Base-by-base conservation (phyloP, 2,329 filamentous ascomycete species). In the Cladorrhinum sp. region DNA sequence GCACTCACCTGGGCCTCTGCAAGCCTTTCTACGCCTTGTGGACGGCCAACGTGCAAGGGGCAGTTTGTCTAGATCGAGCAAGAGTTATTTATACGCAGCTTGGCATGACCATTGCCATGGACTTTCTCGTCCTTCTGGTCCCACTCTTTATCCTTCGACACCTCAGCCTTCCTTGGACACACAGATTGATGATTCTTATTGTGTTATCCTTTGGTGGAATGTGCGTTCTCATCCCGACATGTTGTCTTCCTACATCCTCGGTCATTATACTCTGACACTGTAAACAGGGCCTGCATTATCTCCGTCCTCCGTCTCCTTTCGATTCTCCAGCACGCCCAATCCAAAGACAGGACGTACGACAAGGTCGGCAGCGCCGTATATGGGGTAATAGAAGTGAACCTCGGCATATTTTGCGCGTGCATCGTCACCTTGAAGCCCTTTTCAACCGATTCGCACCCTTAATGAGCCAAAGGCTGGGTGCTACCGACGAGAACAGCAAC, bases 261-360 rank as follows among this genome's bases (percentile, higher is more conserved):
- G n/a, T n/a, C n/a, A n/a, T n/a, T n/a, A n/a, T n/a, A n/a, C n/a
- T n/a, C n/a, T n/a, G n/a, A n/a, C n/a, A n/a, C n/a, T n/a, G n/a
- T n/a, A n/a, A n/a, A n/a, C 36, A 58, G 56, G 26, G 56, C 56
- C 8, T 58, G 56, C 39, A 58, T 58, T 18, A 51, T 58, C 26
- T 58, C 56, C 18, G 42, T 36, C 16, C 18, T 58, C 18, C 46
- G 56, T 24, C 56, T 58, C 8, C 42, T 33, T 12, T 36, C 56
- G 8, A 24, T 58, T 30, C 33, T 51, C 26, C 56, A 46, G 18
- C 39, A 24, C 20, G 26, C 56, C 26, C 20, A 28, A 8, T 58
- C 56, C 42, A 50, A 30, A 21, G 56, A 58, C 18, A 46, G 42
- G n/a, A 51, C 56, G 16, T 58, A 49, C 42, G 56, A 58, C 28